Base-by-base conservation (phyloP, 139 green algal species). In the Coelastrella sp. region DNA sequence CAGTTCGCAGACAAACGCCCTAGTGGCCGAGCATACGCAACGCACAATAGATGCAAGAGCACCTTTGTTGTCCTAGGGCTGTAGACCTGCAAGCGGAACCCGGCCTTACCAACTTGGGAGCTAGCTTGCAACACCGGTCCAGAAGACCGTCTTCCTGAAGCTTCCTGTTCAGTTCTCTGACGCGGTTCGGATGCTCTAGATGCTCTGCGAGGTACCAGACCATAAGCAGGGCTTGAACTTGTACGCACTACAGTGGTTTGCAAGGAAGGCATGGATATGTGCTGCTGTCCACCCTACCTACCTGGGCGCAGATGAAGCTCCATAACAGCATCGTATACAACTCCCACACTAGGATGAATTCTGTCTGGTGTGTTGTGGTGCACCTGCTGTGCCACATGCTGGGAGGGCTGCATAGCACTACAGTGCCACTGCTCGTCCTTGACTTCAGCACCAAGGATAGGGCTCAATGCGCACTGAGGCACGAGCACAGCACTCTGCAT, bases 121-220 rank as follows among this genome's bases (percentile, higher is more conserved):
- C 63, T 11, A 84, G 78, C 60, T 53, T 35, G 60, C 2, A 32
- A 43, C 78, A 84, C 2, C 38, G 57, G 15, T 0, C 17, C 2
- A 75, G 60, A 6, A 92, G 75, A 0, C 91, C 88, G 8, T 73
- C 83, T 2, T 53, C 43, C 1, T 79, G 40, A n/a, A 94, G 83
- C 53, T 82, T 72, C 7, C 85, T 80, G 69, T 89, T 89, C 11
- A 94, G 87, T n/a, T 89, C 90, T 19, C 75, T 81, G 23, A 94
- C 66, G 23, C 91, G 78, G 72, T 92, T 89, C 27, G 91, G 88
- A 23, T 91, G 82, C 82, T 94, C 91, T 0, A 88, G 89, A 53
- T 94, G 91, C 23, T 59, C 77, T 73, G 57, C 59, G 43, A 8
- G 59, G 34, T 43, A 45, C n/a, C 30, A 8, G 15, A 21, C 35